Percentiles rank a stretch among this genome's conserved stretches.
Evolutionary conservation across 2,329 filamentous ascomycete species (phyloP).

Genomic region (Cladophialophora chaetospira): DNA sequence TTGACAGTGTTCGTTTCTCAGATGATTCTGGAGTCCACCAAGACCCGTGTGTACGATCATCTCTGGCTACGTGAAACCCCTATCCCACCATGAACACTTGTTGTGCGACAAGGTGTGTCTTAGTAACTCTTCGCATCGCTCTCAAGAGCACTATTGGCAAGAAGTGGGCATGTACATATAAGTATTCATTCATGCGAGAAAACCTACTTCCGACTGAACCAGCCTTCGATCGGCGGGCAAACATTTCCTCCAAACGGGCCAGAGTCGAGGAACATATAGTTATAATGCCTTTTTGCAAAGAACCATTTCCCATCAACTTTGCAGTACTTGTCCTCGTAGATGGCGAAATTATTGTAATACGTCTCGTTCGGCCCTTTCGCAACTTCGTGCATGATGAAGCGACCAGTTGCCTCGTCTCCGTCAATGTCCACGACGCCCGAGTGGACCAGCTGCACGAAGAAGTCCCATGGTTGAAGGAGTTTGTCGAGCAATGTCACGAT

Average conservation of each 20-base stretch:
- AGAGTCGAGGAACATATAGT: conserved; percentile 21
- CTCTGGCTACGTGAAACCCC: too few species aligned
- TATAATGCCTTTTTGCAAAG: conserved; percentile 12
- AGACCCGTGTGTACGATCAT: too few species aligned
- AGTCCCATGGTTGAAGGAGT: conserved; percentile 6
- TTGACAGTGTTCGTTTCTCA: too few species aligned
- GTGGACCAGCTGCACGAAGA: conserved; percentile 21
- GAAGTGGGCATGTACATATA: too few species aligned
- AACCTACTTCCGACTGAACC: too few species aligned
- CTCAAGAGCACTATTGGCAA: background rate
- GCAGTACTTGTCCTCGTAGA: conserved; percentile 17
- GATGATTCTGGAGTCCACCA: too few species aligned
- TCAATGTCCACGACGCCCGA: conserved; percentile 15
- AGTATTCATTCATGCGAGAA: too few species aligned
- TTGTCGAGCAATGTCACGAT: conserved; percentile 9
- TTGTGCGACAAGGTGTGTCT: background rate
- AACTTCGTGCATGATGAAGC: conserved; percentile 15
- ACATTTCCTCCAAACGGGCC: conserved; percentile 8
- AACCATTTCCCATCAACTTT: conserved; percentile 16
- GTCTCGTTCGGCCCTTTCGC: conserved; percentile 14
- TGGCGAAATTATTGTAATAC: conserved; percentile 21
- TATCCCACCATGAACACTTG: background rate
- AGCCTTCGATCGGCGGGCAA: conserved; percentile 4
- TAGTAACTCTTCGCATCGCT: background rate
- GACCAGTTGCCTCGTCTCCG: conserved; percentile 10